Evolutionary conservation across 1,284 basidiomycete genomes (phyloP).

Genomic region (Pulchroboletus neoregius): DNA sequence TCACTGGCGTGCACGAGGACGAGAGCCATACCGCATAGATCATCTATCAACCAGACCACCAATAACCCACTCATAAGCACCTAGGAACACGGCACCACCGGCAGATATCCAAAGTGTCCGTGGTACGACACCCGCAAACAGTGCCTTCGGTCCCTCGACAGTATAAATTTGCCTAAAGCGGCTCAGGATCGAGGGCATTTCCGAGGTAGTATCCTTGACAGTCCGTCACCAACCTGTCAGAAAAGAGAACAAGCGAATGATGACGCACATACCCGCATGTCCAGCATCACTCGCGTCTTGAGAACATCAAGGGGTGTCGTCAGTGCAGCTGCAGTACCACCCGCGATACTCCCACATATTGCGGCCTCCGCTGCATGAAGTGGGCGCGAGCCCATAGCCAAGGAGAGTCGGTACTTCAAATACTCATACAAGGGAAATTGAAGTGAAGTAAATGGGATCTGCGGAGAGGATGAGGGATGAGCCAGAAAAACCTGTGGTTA

Average conservation of each 20-base stretch:
- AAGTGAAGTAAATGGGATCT: constrained; percentile 97
- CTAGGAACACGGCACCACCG: constrained; percentile 95
- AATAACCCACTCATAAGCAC: constrained; percentile 81
- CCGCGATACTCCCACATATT: constrained; percentile 87
- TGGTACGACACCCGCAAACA: constrained; percentile 88
- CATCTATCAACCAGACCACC: constrained; percentile 17
- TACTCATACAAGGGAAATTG: constrained; percentile 97
- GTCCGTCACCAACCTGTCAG: background rate
- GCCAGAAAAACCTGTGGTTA: background rate
- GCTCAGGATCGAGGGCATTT: constrained; percentile 50
- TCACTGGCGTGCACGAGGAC: background rate
- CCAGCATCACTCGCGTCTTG: constrained; percentile 97
- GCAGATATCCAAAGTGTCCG: constrained; percentile 94
- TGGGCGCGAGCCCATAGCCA: constrained; percentile 47
- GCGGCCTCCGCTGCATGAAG: constrained; percentile 85
- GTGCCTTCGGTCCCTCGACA: constrained; percentile 69
- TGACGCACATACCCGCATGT: constrained; percentile 58
- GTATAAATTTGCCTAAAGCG: constrained; percentile 66
- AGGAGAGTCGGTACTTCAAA: constrained; percentile 67
- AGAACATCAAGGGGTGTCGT: constrained; percentile 97
- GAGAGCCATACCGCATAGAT: background rate
- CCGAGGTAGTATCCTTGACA: constrained; percentile 44
- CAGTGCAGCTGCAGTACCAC: constrained; percentile 82
- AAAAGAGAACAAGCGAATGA: constrained; percentile 5
- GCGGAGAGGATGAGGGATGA: constrained; percentile 6